Base-by-base conservation (phyloP, 768 basidiomycete species). In the Gloeostereum incarnatum region DNA sequence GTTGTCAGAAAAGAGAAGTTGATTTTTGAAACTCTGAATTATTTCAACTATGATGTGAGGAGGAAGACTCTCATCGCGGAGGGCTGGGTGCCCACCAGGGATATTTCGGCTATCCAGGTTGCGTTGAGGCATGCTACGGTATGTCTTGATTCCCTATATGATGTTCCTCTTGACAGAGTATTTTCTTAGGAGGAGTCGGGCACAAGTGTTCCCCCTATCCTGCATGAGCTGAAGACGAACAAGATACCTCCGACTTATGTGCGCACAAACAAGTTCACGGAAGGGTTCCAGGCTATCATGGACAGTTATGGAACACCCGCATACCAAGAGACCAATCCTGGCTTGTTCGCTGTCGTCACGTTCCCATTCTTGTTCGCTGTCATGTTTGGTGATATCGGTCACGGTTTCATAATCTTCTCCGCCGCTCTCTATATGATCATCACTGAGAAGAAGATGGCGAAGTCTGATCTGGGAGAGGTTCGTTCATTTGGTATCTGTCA, bases 351-450 rank as follows among this genome's bases (percentile, higher is more conserved):
- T 0, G 66, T 88, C 48, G 66, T 85, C 49, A 96, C 92, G 1
- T 96, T 96, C 78, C 96, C 96, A 0, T 98, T 99, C 78, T 62
- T 99, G 48, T 99, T 98, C 51, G 94, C 91, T 4, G 89, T 99
- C 63, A 99, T 99, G 96, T 99, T 99, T 55, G 96, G 96, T 51
- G 96, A 99, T 60, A 87, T 98, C 53, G 96, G 96, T 3, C 96
- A 99, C 61, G 96, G 91, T 21, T 65, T 76, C 43, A 78, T 98
- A 52, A 84, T 88, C 49, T 71, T 85, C 45, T 52, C 71, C 29
- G 76, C 81, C 13, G 94, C 89, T 3, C 41, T 81, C 2, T 78
- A 74, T 42, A 91, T 98, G 88, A 90, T 97, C 54, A 39, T 83
- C 39, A 66, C 73, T n/a, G 96, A 99, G 62, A 78, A 72, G 59